phyloP scores from a whole-genome alignment of 352 stramenopile species.

The Phytophthora idaei region DNA sequence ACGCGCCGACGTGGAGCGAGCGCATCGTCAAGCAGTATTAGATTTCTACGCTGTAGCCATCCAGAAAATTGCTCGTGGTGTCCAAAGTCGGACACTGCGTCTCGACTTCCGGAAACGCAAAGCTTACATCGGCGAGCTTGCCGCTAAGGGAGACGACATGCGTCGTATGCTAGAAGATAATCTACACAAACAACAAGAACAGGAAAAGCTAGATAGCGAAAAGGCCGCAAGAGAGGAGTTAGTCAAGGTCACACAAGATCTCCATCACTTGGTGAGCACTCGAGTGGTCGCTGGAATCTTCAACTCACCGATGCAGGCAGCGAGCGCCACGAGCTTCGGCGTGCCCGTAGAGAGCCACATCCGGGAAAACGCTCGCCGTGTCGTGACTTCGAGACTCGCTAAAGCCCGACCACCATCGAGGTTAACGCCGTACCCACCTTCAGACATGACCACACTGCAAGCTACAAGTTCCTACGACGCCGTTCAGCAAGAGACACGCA shows the following conservation, averaged over 20 bases:
- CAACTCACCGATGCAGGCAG: constrained; percentile 50
- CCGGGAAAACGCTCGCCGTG: constrained; percentile 49
- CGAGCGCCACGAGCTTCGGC: constrained; percentile 52
- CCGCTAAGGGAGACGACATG: constrained; percentile 56
- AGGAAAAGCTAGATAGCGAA: constrained; percentile 43
- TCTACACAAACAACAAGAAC: constrained; percentile 48
- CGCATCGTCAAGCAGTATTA: constrained; percentile 40
- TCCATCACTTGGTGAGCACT: constrained; percentile 72
- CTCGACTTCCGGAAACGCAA: constrained; percentile 71
- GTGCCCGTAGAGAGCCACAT: constrained; percentile 71
- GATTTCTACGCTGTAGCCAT: constrained; percentile 60
- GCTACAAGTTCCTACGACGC: constrained; percentile 47
- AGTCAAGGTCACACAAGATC: constrained; percentile 55
- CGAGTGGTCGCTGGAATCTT: constrained; percentile 60
- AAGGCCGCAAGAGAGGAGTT: constrained; percentile 51
- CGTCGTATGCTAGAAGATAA: constrained; percentile 50
- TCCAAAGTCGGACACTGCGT: constrained; percentile 47
- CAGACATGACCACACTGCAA: constrained; percentile 61
- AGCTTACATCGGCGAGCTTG: constrained; percentile 57
- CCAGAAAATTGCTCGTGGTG: constrained; percentile 59
- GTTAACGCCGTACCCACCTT: constrained; percentile 58
- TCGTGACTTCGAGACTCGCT: constrained; percentile 43
- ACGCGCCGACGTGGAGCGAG: constrained; percentile 17
- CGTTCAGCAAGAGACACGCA: constrained; percentile 47
- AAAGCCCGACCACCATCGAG: constrained; percentile 39